A percentile compares a stretch with the other conserved stretches of the same genome.
phyloP scores from a whole-genome alignment of 768 basidiomycete genomes.

The Tubosaeta sp. region DNA sequence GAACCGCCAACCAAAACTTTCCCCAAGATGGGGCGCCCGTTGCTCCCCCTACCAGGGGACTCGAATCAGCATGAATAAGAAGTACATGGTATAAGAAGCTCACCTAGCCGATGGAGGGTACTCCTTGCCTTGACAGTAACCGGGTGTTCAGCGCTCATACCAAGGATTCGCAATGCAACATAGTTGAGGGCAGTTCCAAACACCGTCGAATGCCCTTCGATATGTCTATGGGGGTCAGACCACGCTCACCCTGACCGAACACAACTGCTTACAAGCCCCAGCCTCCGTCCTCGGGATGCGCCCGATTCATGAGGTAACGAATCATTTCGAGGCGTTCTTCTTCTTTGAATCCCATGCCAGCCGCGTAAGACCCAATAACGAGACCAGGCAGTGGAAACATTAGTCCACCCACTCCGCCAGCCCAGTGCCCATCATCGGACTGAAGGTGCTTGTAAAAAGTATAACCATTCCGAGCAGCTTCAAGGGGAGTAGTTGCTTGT shows the following conservation, averaged over 20 bases:
- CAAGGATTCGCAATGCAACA: slow-evolving; percentile 77
- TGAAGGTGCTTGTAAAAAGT: slow-evolving; percentile 88
- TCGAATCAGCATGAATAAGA: neutral
- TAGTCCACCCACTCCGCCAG: slow-evolving; percentile 91
- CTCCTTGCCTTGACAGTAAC: slow-evolving; percentile 75
- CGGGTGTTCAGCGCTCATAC: slow-evolving; percentile 81
- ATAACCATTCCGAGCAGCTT: slow-evolving; percentile 84
- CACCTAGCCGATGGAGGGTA: slow-evolving; percentile 81
- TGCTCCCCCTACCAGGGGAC: slow-evolving; percentile 62
- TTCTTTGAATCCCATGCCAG: slow-evolving; percentile 71
- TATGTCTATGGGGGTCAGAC: slow-evolving; percentile 54
- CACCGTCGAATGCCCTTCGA: slow-evolving; percentile 88
- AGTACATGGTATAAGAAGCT: neutral
- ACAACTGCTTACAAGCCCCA: slow-evolving; percentile 83
- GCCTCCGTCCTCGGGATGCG: slow-evolving; percentile 80
- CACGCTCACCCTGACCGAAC: neutral
- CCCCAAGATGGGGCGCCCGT: slow-evolving; percentile 85
- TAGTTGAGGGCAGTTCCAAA: slow-evolving; percentile 97
- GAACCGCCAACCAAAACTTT: slow-evolving; percentile 90
- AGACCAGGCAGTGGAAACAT: slow-evolving; percentile 85
- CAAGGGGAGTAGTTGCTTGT: slow-evolving; percentile 60
- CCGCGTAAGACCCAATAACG: slow-evolving; percentile 91
- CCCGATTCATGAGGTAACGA: slow-evolving; percentile 83
- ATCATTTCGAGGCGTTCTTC: slow-evolving; percentile 88
- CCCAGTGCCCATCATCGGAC: slow-evolving; percentile 88